phyloP scores from a whole-genome alignment of 2,329 filamentous ascomycete species.

The Setomelanomma holmii region DNA sequence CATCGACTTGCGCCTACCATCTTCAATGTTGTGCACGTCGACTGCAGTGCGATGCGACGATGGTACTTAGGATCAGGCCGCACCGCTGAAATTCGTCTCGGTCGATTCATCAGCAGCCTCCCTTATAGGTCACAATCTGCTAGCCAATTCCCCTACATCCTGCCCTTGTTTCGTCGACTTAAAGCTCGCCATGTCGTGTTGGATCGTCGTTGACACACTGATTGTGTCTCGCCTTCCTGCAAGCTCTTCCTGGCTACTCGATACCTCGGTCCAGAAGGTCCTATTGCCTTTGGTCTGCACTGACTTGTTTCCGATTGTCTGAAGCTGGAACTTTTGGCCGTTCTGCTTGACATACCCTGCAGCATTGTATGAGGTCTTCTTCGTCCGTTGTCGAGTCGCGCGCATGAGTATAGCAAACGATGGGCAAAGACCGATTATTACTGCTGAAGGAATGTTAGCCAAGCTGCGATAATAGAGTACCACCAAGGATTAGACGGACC shows the following conservation, averaged over 20 bases:
- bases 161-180: neutral
- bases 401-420: neutral
- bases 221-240: neutral
- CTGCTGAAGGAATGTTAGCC: neutral
- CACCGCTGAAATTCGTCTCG: too few species aligned
- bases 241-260: neutral
- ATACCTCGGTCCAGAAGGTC: neutral
- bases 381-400: neutral
- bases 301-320: neutral
- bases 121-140: neutral
- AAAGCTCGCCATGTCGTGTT: neutral
- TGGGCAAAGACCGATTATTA: conserved; percentile 1
- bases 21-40: too few species aligned
- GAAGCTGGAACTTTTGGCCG: neutral
- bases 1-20: too few species aligned
- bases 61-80: too few species aligned
- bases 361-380: neutral
- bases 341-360: neutral
- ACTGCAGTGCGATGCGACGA: too few species aligned
- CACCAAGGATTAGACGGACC: too few species aligned
- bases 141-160: neutral
- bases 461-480: too few species aligned
- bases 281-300: neutral
- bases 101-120: too few species aligned
- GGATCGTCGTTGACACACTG: neutral